Evolutionary conservation across 2,329 filamentous ascomycete species (phyloP).

Genomic region (Colletotrichum sp.): DNA sequence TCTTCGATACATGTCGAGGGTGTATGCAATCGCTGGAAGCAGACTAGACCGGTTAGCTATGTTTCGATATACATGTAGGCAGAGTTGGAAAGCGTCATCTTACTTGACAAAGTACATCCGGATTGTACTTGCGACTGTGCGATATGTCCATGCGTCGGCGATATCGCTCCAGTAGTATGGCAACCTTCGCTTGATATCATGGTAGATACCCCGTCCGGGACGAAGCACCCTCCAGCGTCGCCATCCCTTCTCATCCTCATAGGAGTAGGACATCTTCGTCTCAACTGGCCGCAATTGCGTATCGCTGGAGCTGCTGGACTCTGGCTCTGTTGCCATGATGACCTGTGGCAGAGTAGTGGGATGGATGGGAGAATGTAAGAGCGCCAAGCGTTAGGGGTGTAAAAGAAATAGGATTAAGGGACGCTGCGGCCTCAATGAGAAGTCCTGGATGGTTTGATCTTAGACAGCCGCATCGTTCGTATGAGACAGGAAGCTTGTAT

Average conservation of each 20-base stretch:
- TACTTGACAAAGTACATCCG: constrained; percentile 61
- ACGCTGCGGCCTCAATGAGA: neutral
- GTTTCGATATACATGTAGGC: neutral
- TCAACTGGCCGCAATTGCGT: neutral
- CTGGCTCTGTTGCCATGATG: neutral
- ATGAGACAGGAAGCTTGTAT: neutral
- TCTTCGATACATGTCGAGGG: constrained; percentile 61
- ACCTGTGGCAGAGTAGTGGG: neutral
- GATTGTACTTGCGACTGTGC: constrained; percentile 58
- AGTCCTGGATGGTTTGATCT: neutral
- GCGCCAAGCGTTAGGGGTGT: neutral
- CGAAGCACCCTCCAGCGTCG: constrained; percentile 42
- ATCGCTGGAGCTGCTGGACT: neutral
- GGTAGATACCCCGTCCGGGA: constrained; percentile 57
- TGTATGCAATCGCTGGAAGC: constrained; percentile 63
- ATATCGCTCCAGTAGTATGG: constrained; percentile 63
- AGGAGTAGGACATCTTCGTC: constrained; percentile 29
- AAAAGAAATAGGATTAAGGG: neutral
- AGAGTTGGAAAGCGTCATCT: neutral
- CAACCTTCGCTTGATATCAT: constrained; percentile 55
- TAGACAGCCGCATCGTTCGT: neutral
- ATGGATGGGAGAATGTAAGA: neutral
- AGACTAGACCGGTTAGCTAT: constrained; percentile 36
- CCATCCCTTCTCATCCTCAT: constrained; percentile 43
- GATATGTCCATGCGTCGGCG: constrained; percentile 58